Conservation (phyloP, 2,329 filamentous ascomycete genomes). For the Verticillium dahliae region DNA sequence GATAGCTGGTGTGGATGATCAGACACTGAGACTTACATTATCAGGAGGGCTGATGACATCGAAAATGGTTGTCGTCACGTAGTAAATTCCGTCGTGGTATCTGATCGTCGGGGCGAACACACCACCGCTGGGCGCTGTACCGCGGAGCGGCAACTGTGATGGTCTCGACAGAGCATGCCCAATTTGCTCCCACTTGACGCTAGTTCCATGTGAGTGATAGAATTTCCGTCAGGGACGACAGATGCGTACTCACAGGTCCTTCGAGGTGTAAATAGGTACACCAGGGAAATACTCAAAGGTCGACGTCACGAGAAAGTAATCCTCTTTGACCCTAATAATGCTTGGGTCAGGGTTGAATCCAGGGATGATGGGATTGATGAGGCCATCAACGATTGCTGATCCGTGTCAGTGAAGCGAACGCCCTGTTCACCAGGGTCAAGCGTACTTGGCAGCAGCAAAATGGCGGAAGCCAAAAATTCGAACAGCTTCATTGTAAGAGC, state of each 20-base stretch:
- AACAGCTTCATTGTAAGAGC: neutral
- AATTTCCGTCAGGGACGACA: too few species aligned
- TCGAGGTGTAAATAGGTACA: conserved; percentile 10
- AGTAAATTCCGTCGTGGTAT: conserved; percentile 8
- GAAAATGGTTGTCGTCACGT: conserved; percentile 8
- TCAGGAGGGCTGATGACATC: conserved; percentile 10
- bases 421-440: neutral
- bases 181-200: conserved; percentile 11
- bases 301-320: conserved; percentile 10
- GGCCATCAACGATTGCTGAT: neutral
- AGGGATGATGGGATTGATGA: conserved; percentile 10
- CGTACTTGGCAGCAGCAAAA: neutral
- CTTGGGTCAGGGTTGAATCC: conserved; percentile 11
- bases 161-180: conserved; percentile 8
- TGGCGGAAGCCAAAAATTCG: neutral
- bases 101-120: conserved; percentile 9
- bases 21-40: conserved; percentile 1
- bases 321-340: conserved; percentile 7
- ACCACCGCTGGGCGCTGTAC: conserved; percentile 10
- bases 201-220: neutral
- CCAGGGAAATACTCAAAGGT: conserved; percentile 11
- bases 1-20: neutral
- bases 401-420: neutral
- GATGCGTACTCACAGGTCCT: conserved; percentile 4
- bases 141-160: conserved; percentile 9